These are phyloP conservation scores for Achaetomiella virescens DNA, from an alignment of 495 filamentous ascomycete species.

Conservation along the genomic window DNA sequence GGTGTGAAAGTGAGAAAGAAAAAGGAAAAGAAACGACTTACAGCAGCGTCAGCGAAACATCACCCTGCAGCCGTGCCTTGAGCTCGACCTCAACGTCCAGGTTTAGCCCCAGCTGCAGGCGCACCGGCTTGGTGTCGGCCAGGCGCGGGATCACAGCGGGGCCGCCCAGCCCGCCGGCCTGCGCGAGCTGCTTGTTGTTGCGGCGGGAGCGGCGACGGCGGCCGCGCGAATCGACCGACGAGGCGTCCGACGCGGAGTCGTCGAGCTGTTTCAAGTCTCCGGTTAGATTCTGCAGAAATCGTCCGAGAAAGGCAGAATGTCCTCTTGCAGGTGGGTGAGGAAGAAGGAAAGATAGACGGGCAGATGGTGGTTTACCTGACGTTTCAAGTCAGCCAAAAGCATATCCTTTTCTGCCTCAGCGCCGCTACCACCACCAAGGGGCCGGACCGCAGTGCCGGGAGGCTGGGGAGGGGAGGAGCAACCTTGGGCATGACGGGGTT, in stretches of 20 bases:
- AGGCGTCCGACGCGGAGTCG: conserved; percentile 25
- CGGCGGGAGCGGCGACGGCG: conserved; percentile 21
- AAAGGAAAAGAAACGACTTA: conserved; percentile 18
- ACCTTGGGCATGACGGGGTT: conserved; percentile 31
- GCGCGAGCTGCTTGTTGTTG: conserved; percentile 22
- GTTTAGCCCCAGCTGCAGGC: conserved; percentile 31
- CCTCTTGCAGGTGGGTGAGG: too few relatives aligned
- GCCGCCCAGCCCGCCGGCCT: conserved; percentile 1
- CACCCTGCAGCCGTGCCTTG: conserved; percentile 31
- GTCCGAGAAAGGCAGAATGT: too few relatives aligned
- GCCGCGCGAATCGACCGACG: conserved; percentile 26
- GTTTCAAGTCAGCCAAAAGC: conserved; percentile 21
- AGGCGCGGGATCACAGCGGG: conserved; percentile 18
- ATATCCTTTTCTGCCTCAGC: conserved; percentile 17
- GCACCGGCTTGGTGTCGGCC: conserved; percentile 31
- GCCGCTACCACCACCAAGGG: background rate
- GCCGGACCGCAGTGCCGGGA: conserved; percentile 11
- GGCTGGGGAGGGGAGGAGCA: conserved; percentile 10
- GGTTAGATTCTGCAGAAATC: too few relatives aligned
- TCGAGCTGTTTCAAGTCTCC: conserved; percentile 25
- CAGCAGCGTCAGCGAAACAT: conserved; percentile 33
- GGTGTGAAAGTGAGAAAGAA: background rate
- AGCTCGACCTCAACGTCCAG: conserved; percentile 34
- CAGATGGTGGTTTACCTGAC: conserved; percentile 20
- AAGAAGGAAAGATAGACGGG: background rate